A percentile compares a stretch with the other conserved stretches of the same genome.
phyloP scores from a whole-genome alignment of 768 basidiomycete genomes.

The Tulasnella sp. region DNA sequence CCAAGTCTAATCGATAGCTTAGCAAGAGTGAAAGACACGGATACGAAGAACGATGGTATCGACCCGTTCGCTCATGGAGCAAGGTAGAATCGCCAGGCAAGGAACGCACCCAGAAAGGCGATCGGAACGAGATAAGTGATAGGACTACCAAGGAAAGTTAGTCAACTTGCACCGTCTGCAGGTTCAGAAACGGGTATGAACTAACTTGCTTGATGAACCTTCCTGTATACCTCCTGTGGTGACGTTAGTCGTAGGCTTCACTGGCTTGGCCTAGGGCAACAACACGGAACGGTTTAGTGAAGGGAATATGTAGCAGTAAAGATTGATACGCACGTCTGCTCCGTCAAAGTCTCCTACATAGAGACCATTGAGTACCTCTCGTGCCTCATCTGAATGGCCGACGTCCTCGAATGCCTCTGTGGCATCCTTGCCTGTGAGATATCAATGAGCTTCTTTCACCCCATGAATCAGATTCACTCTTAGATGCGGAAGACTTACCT shows the following conservation, averaged over 20 bases:
- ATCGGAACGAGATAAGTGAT: slow-evolving; percentile 80
- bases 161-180: not conserved
- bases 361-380: slow-evolving; percentile 69
- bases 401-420: slow-evolving; percentile 99
- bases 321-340: slow-evolving; percentile 40
- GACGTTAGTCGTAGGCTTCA: slow-evolving; percentile 14
- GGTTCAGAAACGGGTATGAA: not conserved
- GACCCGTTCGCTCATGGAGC: slow-evolving; percentile 6
- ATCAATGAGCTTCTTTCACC: not conserved
- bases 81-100: slow-evolving; percentile 72
- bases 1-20: not conserved
- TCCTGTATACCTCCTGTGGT: slow-evolving; percentile 15
- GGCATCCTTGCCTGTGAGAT: slow-evolving; percentile 69
- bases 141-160: slow-evolving; percentile 31
- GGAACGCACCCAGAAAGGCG: slow-evolving; percentile 68
- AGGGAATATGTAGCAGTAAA: not conserved
- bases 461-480: slow-evolving; percentile 16
- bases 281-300: not conserved
- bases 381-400: slow-evolving; percentile 97
- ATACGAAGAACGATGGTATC: not conserved
- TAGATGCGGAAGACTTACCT: slow-evolving; percentile 38
- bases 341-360: slow-evolving; percentile 75
- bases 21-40: not conserved
- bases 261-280: not conserved
- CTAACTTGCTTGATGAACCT: slow-evolving; percentile 14